Evolutionary conservation across 2,329 filamentous ascomycete species (phyloP).

Genomic region (Anisogramma anomala): DNA sequence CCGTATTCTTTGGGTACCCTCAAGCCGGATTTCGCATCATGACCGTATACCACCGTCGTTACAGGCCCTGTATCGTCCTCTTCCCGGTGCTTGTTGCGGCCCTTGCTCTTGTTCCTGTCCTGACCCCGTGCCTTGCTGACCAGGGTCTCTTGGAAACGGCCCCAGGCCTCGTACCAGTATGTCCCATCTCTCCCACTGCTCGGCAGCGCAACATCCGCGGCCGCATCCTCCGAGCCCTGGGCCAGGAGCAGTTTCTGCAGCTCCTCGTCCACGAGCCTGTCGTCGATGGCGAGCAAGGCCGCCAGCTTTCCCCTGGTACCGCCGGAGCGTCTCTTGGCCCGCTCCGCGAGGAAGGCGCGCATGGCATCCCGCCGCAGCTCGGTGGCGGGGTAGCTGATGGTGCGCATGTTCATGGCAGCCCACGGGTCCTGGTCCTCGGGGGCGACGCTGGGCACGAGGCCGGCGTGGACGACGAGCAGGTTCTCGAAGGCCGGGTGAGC

Average conservation of each 20-base stretch:
- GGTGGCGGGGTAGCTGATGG: constrained; percentile 51
- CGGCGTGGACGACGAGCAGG: constrained; percentile 72
- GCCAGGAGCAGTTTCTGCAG: constrained; percentile 14
- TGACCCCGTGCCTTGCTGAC: constrained; percentile 16
- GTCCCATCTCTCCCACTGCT: constrained; percentile 39
- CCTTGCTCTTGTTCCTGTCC: constrained; percentile 38
- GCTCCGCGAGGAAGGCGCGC: constrained; percentile 26
- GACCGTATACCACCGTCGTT: constrained; percentile 73
- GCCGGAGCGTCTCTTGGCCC: constrained; percentile 18
- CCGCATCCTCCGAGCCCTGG: constrained; percentile 10
- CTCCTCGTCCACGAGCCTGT: constrained; percentile 15
- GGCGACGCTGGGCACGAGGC: constrained; percentile 64
- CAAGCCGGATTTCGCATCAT: constrained; percentile 66
- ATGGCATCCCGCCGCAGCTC: constrained; percentile 31
- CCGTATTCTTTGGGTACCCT: constrained; percentile 22
- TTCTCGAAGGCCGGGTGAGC: constrained; percentile 31
- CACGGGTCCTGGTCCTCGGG: constrained; percentile 63
- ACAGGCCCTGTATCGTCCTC: constrained; percentile 23
- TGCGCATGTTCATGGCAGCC: constrained; percentile 87
- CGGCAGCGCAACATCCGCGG: constrained; percentile 21
- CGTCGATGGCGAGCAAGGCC: constrained; percentile 13
- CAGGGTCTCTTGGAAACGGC: constrained; percentile 33
- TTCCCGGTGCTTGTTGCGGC: constrained; percentile 32
- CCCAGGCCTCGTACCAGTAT: constrained; percentile 57
- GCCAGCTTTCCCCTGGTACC: constrained; percentile 13